Evolutionary conservation across 2,329 filamentous ascomycete species (phyloP), one percentile per base, ranked within the genome.

Genomic region (Tolypocladium inflatum): DNA sequence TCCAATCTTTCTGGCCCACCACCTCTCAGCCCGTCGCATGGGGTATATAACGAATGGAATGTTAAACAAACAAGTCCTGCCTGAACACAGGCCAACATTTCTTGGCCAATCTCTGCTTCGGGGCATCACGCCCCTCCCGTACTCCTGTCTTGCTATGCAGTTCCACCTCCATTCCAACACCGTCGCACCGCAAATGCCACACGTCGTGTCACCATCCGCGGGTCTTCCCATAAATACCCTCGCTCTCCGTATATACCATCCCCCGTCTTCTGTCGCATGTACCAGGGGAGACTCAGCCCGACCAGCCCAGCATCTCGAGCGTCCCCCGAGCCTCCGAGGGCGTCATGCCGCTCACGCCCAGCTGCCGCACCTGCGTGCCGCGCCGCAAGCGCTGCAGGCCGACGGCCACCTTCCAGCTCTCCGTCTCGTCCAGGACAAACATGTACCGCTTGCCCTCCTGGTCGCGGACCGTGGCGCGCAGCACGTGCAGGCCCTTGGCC

Each of bases 341-440:
- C 54, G 78, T 74, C 74, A 88, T 80, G 51, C 78, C 77, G 58
- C 80, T 78, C 38, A 88, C 78, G 6, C 81, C 82, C 52, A 88
- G 73, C 58, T 82, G 79, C 56, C 83, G 76, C 38, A 80, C 81
- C 68, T 86, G 83, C 3, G 80, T 80, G 6, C 85, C 85, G 57
- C 79, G 78, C 56, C 84, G 74, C 64, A 89, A 70, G 51, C 81
- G 77, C 68, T 86, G 82, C 63, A 89, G 67, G 2, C 83, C 85
- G 41, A 81, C 74, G 1, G 83, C 78, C 30, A 89, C 74, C 77
- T 89, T 89, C 86, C 86, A 88, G 35, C 79, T 80, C 68, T 89
- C 85, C 60, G 83, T 79, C 66, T 88, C 84, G 45, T 78, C 76
- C 39, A 88, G 72, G 11, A 88, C 78, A 66, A 88, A 88, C 41